Base-by-base conservation (phyloP, 2,329 filamentous ascomycete species). In the Aspergillus candidus region DNA sequence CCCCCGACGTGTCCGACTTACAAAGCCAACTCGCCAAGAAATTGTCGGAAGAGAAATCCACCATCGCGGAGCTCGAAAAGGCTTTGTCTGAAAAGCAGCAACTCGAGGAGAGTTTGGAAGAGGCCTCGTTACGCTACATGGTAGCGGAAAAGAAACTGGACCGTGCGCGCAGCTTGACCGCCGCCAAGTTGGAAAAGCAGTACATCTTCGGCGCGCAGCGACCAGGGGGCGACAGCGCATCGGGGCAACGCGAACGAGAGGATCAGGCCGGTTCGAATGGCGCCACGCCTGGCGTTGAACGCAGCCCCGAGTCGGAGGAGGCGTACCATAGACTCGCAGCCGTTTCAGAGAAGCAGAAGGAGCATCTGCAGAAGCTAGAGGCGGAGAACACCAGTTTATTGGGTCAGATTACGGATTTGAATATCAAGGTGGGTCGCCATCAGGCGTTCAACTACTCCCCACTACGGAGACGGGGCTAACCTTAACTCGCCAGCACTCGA, bases 141-240 rank as follows among this genome's bases (percentile, higher is more conserved):
- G 87, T 94, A 55, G 93, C 93, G 0, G 93, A 98, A 65, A 94
- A 94, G 72, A 93, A 89, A 63, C 74, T 97, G 41, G 93, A 98
- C 63, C 82, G 93, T 35, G 80, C 85, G 17, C 91, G 88, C 67
- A 98, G 93, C 61, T 72, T 82, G 12, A 89, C 94, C 45, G 89
- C 96, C 1, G 86, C 90, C 49, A 95, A 94, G 63, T 70, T 98
- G 47, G 93, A 97, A 64, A 86, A 88, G 58, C 88, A 95, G 68
- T 89, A 90, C 29, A 79, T 90, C 40, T 78, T 86, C 46, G 84
- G 84, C 45, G 80, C 78, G 11, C 66, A 69, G 35, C 74, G 70
- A 49, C 69, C 68, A 27, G 68, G 70, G 31, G 70, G 72, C 13
- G 72, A 73, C 36, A 66, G 63, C 35, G 67, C 74, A 3, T 71